phyloP scores from a whole-genome alignment of 176 grass and related monocot genomes.

The Lolium multiflorum region DNA sequence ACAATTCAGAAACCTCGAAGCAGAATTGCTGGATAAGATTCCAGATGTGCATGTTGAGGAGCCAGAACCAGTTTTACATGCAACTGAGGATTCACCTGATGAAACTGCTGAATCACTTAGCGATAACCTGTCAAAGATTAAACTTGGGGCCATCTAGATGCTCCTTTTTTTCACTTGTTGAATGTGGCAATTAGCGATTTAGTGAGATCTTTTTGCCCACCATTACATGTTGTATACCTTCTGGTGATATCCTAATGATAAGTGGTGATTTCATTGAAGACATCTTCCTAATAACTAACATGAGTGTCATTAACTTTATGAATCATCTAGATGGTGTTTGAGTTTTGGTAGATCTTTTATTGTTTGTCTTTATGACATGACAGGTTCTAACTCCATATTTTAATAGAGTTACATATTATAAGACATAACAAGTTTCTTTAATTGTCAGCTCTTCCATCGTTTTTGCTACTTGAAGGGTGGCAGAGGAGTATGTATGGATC shows the following conservation, averaged over 20 bases:
- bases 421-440: slow-evolving; percentile 25
- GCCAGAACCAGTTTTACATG: slow-evolving; percentile 43
- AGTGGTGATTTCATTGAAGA: not conserved
- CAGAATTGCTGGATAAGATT: slow-evolving; percentile 60
- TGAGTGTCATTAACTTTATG: not conserved
- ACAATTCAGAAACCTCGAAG: slow-evolving; percentile 83
- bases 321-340: slow-evolving; percentile 4
- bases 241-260: slow-evolving; percentile 17
- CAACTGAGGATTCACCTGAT: slow-evolving; percentile 40
- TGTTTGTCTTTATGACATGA: slow-evolving; percentile 8
- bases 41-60: slow-evolving; percentile 41
- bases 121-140: slow-evolving; percentile 64
- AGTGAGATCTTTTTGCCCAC: not conserved
- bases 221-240: slow-evolving; percentile 41
- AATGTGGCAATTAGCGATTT: slow-evolving; percentile 38
- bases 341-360: slow-evolving; percentile 23
- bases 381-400: slow-evolving; percentile 22
- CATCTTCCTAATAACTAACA: slow-evolving; percentile 31
- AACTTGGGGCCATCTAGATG: slow-evolving; percentile 66
- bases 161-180: slow-evolving; percentile 31
- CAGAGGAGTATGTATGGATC: slow-evolving; percentile 34
- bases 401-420: slow-evolving; percentile 30
- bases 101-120: slow-evolving; percentile 54
- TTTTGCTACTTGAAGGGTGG: slow-evolving; percentile 24
- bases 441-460: slow-evolving; percentile 37